Conservation (phyloP, 306 rosid species). For the Hippophae tibetana region DNA sequence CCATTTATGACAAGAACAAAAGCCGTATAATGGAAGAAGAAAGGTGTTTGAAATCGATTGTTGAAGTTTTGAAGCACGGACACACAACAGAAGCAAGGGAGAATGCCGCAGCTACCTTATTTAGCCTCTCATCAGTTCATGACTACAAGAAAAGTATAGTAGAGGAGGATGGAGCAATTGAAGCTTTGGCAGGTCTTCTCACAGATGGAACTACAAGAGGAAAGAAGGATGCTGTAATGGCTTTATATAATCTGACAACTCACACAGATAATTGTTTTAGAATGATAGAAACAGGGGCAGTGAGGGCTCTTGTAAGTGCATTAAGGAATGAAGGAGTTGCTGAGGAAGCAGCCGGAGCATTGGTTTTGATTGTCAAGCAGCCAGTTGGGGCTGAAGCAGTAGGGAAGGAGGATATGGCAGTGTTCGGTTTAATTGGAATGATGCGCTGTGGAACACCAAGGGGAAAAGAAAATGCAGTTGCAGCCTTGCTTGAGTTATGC, state of each 20-base stretch:
- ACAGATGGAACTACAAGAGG: constrained; percentile 76
- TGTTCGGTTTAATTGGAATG: constrained; percentile 63
- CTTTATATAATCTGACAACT: constrained; percentile 78
- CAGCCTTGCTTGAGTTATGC: constrained; percentile 87
- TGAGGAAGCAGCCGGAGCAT: constrained; percentile 88
- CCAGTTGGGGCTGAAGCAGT: constrained; percentile 67
- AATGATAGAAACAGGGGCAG: constrained; percentile 76
- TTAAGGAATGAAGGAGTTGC: constrained; percentile 68
- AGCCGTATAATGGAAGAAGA: constrained; percentile 69
- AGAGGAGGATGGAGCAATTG: constrained; percentile 57
- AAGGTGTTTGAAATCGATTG: constrained; percentile 69
- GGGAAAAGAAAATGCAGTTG: constrained; percentile 93
- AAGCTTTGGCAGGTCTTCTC: constrained; percentile 64
- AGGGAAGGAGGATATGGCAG: constrained; percentile 56
- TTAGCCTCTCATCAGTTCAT: constrained; percentile 89
- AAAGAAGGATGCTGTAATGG: constrained; percentile 92
- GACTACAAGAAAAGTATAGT: constrained; percentile 84
- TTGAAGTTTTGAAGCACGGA: constrained; percentile 66
- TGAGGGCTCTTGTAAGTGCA: constrained; percentile 65
- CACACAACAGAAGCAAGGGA: constrained; percentile 89
- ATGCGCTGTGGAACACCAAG: constrained; percentile 88
- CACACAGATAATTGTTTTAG: constrained; percentile 62
- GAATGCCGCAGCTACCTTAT: constrained; percentile 92
- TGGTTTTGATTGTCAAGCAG: constrained; percentile 82
- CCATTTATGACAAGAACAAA: constrained; percentile 78